Evolutionary conservation across 2,329 filamentous ascomycete genomes (phyloP).

Genomic region (Helotiales sp.): DNA sequence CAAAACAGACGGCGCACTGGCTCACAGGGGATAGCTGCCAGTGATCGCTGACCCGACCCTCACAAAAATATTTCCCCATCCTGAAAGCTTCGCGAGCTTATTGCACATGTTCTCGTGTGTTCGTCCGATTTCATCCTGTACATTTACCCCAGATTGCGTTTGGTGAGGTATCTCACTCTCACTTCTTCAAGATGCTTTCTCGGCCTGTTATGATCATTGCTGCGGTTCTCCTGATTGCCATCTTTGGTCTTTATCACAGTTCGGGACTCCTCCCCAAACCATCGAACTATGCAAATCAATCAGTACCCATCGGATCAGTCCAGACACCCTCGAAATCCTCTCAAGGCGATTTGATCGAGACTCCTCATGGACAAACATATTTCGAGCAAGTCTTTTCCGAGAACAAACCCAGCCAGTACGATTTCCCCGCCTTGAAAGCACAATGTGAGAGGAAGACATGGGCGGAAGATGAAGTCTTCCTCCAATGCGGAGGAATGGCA

Average conservation of each 20-base stretch:
- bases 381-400: conserved; percentile 37
- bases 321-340: background rate
- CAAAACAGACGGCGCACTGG: no score
- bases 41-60: background rate
- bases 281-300: background rate
- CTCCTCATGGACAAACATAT: conserved; percentile 17
- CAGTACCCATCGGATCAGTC: background rate
- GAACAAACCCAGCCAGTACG: conserved; percentile 20
- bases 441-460: conserved; percentile 32
- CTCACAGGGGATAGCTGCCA: background rate
- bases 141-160: background rate
- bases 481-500: conserved; percentile 36
- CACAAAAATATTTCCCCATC: background rate
- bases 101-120: background rate
- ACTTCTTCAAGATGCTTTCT: background rate
- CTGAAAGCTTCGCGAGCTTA: background rate
- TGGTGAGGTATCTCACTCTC: background rate
- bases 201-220: background rate
- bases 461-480: conserved; percentile 32
- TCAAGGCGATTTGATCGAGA: background rate
- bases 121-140: background rate
- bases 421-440: conserved; percentile 27
- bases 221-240: background rate
- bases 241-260: background rate
- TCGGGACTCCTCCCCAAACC: background rate